Evolutionary conservation across 495 filamentous ascomycete species (phyloP).

Genomic region (Penicillium fimorum): DNA sequence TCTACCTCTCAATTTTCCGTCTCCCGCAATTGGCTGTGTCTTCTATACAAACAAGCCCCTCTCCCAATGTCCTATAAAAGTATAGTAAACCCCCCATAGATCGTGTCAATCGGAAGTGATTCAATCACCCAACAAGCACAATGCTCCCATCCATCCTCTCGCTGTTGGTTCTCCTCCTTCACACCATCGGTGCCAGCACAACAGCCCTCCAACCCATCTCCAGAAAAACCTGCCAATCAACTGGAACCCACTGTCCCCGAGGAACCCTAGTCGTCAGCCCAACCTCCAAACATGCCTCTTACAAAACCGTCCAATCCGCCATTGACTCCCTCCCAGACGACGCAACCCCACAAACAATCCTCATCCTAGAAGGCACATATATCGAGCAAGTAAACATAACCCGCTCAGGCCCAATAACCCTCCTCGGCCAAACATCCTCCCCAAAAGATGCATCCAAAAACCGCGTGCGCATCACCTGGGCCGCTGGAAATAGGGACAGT

Average conservation of each 20-base stretch:
- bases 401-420: slow-evolving; percentile 52
- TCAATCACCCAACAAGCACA: background rate
- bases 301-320: slow-evolving; percentile 51
- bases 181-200: slow-evolving; percentile 1
- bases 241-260: slow-evolving; percentile 42
- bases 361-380: slow-evolving; percentile 55
- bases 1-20: slow-evolving; percentile 4
- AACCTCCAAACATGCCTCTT: slow-evolving; percentile 34
- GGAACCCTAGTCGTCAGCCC: slow-evolving; percentile 50
- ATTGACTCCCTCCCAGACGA: slow-evolving; percentile 54
- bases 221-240: slow-evolving; percentile 19
- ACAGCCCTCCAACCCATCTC: slow-evolving; percentile 8
- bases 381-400: slow-evolving; percentile 61
- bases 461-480: slow-evolving; percentile 50
- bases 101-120: background rate
- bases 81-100: background rate
- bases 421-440: slow-evolving; percentile 52
- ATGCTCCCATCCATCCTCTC: slow-evolving; percentile 12
- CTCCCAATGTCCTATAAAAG: background rate
- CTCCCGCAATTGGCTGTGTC: background rate
- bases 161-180: slow-evolving; percentile 14
- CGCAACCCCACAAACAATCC: slow-evolving; percentile 48
- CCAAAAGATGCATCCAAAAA: slow-evolving; percentile 41
- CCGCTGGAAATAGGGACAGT: slow-evolving; percentile 44
- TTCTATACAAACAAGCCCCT: background rate